Percentiles rank a stretch among this genome's conserved stretches.
Conservation (phyloP, 2,329 filamentous ascomycete species). For the Lachnellula suecica region DNA sequence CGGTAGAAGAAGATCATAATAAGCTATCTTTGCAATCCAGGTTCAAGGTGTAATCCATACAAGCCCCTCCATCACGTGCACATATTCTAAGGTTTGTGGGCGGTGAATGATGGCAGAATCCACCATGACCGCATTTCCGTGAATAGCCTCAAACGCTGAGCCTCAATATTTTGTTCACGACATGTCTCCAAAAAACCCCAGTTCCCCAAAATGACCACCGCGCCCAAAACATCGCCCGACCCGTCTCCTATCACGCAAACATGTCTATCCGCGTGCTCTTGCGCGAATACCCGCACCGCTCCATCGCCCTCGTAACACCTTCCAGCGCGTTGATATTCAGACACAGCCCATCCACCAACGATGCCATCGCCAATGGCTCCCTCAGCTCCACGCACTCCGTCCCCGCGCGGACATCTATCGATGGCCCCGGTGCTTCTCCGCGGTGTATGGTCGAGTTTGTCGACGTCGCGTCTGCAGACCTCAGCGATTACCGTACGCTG, state of each 20-base stretch:
- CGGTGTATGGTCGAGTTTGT: constrained; percentile 87
- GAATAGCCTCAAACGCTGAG: neutral
- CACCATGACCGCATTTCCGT: neutral
- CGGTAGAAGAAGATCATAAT: too few species aligned
- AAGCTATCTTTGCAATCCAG: too few species aligned
- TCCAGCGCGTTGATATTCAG: constrained; percentile 83
- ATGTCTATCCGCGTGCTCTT: constrained; percentile 43
- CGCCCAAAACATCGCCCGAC: constrained; percentile 1
- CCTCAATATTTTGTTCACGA: neutral
- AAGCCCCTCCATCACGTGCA: neutral
- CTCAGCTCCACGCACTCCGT: constrained; percentile 51
- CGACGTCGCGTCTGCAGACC: constrained; percentile 59
- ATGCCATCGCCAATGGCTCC: constrained; percentile 57
- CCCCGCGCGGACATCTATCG: constrained; percentile 38
- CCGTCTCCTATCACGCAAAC: constrained; percentile 5
- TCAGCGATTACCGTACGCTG: constrained; percentile 75
- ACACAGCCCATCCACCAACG: constrained; percentile 67
- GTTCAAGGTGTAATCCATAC: neutral
- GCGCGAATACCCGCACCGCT: constrained; percentile 82
- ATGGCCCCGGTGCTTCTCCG: constrained; percentile 22
- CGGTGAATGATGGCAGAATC: neutral
- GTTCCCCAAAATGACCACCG: constrained; percentile 19
- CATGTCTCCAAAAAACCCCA: neutral
- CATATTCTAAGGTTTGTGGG: neutral
- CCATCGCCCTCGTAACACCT: constrained; percentile 80